Base-by-base conservation (phyloP, 2,329 filamentous ascomycete species). In the Chaetothyriales sp. region DNA sequence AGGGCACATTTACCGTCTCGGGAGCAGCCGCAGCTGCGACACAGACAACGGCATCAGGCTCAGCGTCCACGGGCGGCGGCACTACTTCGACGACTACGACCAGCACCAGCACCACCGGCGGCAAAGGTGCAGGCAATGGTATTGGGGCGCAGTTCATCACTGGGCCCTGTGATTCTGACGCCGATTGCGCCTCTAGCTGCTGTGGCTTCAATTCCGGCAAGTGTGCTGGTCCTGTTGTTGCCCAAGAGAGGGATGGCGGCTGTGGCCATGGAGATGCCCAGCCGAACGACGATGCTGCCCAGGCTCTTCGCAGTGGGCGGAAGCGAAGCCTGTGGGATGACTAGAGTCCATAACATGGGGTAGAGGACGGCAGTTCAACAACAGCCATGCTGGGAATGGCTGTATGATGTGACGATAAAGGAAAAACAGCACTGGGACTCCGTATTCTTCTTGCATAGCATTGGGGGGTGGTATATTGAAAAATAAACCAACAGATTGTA, bases 191-290 rank as follows among this genome's bases (percentile, higher is more conserved):
- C 3, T 62, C 63, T 36, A 60, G 58, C 18, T 68, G 65, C 57
- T 68, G 65, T 53, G 65, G 63, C 43, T 64, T 64, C 55, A 62
- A 61, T 19, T 53, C 53, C n/a, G 64, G 64, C 6, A 59, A 60
- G 44, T 68, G 65, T 48, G 62, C 63, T 5, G 65, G 66, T 20
- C 43, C 53, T 15, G 39, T 57, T 25, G 47, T 57, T 19, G 55
- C 55, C 18, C 55, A 57, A 32, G 50, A 52, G 22, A 51, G 56
- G 6, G 57, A 59, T 48, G 60, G 61, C 9, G 61, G 61, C 12
- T 63, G 61, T 49, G 60, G 61, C 8, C 62, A 61, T 28, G 60
- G 60, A 36, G 51, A 61, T 44, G 52, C 47, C 12, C 46, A 54
- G 22, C 57, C 60, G 5, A 61, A 61, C 50, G 55, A 60, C 46